Conservation (phyloP, 768 basidiomycete species). For the Lepiota subincarnata region DNA sequence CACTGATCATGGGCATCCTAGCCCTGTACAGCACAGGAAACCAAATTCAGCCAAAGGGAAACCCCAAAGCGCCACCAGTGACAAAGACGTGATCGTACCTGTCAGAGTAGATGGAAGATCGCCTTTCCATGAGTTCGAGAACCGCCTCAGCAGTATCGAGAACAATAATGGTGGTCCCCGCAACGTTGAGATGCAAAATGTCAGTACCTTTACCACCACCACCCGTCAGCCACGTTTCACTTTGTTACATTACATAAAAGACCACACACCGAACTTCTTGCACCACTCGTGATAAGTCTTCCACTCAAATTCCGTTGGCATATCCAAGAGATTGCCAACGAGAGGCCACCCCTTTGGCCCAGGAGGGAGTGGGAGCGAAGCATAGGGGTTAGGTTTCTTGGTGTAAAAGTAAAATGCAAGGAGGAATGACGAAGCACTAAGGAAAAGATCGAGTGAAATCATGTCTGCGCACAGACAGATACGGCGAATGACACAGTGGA, state of each 20-base stretch:
- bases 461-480: slow-evolving; percentile 6
- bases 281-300: slow-evolving; percentile 36
- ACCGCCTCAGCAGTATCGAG: slow-evolving; percentile 35
- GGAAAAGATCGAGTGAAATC: slow-evolving; percentile 14
- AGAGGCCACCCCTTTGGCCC: slow-evolving; percentile 38
- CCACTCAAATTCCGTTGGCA: slow-evolving; percentile 34
- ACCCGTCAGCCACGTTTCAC: too few species aligned
- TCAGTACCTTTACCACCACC: slow-evolving; percentile 20
- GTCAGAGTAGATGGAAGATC: slow-evolving; percentile 37
- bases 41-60: not conserved
- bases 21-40: slow-evolving; percentile 5
- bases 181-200: slow-evolving; percentile 24
- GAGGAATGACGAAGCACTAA: slow-evolving; percentile 13
- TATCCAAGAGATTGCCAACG: slow-evolving; percentile 35
- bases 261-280: slow-evolving; percentile 28
- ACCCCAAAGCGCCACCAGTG: not conserved
- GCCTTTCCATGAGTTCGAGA: slow-evolving; percentile 38
- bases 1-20: slow-evolving; percentile 19
- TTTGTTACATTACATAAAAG: too few species aligned
- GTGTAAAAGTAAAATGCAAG: slow-evolving; percentile 19
- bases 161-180: slow-evolving; percentile 23
- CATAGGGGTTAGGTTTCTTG: slow-evolving; percentile 7
- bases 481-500: not conserved
- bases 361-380: slow-evolving; percentile 30
- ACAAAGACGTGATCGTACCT: slow-evolving; percentile 16